Conservation (phyloP, 129 eudicot species). For the Smallanthus sonchifolius region DNA sequence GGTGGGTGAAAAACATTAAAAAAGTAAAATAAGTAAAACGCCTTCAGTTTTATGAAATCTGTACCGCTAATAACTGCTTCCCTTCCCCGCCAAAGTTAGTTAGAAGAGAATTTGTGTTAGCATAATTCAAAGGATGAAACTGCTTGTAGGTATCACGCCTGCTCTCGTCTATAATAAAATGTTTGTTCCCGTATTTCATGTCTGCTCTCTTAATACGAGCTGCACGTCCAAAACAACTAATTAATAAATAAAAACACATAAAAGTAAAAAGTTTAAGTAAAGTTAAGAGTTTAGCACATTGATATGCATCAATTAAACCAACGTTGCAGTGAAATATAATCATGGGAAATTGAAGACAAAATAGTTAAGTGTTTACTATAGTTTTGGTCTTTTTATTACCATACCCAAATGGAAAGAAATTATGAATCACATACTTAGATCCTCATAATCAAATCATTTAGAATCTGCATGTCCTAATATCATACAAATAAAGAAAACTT, state of each 20-base stretch:
- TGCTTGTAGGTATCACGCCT: constrained; percentile 83
- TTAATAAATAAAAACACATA: not conserved
- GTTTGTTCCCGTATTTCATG: constrained; percentile 78
- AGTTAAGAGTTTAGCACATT: not conserved
- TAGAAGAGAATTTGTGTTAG: constrained; percentile 37
- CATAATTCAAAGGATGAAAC: constrained; percentile 35
- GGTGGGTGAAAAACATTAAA: not conserved
- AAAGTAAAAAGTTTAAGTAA: not conserved
- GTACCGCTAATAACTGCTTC: constrained; percentile 71
- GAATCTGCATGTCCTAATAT: not conserved
- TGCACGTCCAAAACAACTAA: constrained; percentile 29
- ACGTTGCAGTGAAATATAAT: not conserved
- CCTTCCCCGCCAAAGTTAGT: constrained; percentile 52
- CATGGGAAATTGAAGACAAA: not conserved
- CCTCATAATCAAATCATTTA: not conserved
- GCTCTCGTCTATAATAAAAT: constrained; percentile 58
- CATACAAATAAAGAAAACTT: not conserved
- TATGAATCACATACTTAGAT: not conserved
- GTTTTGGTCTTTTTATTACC: not conserved
- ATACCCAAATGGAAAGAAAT: not conserved
- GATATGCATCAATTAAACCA: not conserved
- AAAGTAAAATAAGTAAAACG: not conserved
- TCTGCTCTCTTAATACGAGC: constrained; percentile 69
- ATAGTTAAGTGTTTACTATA: not conserved
- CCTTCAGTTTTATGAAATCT: constrained; percentile 8